Evolutionary conservation across 306 rosid genomes (phyloP), one percentile per base, ranked within the genome.

Genomic region (Vachellia collinsii): DNA sequence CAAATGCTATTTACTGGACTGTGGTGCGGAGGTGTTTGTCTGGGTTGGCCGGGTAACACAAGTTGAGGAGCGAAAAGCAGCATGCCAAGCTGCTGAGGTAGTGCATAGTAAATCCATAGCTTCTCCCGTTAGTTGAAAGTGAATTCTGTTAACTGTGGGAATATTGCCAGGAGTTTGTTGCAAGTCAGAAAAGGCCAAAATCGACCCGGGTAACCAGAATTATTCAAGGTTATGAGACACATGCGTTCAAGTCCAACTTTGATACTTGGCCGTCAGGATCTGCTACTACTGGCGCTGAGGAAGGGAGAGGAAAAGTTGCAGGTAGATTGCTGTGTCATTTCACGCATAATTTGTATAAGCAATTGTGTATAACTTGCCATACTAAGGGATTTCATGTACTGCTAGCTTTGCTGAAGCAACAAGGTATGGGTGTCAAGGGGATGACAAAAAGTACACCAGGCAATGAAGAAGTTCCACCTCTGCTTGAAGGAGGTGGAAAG

Each of bases 241-340:
- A 91, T 86, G 86, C 98, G 54, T 96, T 96, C 79, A 96, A 93
- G 88, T 90, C 97, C 86, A 92, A 92, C 88, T 96, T 96, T 44
- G 97, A 88, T 85, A 83, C 98, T 80, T 96, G 99, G 99, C 98
- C 99, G 79, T 88, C 89, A 50, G 99, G 99, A 80, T 90, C 98
- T 54, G 82, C 91, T 75, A 65, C 90, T 75, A 77, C 94, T 58
- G 89, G 93, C 78, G 82, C 94, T 48, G 99, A 96, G 86, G 99
- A 96, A 77, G 99, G 98, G 90, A 88, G 98, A 85, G 99, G 99
- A 86, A 96, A 96, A 90, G 99, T 96, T 76, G 98, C 98, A 82
- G 99, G 99, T 96, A 74, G 58, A 70, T n/a, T 20, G 47, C 70
- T 47, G 66, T 50, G 67, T 86, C 72, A 69, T 82, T 50, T 70